phyloP scores from a whole-genome alignment of 192 early-diverging fungal genomes.

The Coemansia sp. region DNA sequence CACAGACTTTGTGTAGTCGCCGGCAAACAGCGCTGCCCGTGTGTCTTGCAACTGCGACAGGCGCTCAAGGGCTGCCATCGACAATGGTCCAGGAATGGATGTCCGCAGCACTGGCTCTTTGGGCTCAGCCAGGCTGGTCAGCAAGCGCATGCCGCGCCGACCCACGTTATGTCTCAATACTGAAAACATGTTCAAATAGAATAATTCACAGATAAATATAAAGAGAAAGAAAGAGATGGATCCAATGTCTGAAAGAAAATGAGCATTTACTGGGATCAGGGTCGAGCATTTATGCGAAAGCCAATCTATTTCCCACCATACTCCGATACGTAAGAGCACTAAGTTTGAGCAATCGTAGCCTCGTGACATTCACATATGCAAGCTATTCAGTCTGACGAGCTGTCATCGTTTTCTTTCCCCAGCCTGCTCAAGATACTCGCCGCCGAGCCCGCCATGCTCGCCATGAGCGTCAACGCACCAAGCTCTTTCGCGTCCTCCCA shows the following conservation, averaged over 20 bases:
- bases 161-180: constrained; percentile 6
- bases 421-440: no score
- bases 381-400: no score
- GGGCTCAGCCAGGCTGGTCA: constrained; percentile 57
- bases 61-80: constrained; percentile 51
- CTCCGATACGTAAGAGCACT: no score
- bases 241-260: background rate
- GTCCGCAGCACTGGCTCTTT: constrained; percentile 54
- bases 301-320: no score
- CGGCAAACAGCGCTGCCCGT: constrained; percentile 64
- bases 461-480: no score
- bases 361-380: no score
- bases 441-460: no score
- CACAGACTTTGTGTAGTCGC: constrained; percentile 63
- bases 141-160: constrained; percentile 9
- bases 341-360: no score
- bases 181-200: background rate
- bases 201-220: background rate
- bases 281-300: background rate
- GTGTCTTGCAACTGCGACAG: constrained; percentile 65
- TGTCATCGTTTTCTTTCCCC: no score
- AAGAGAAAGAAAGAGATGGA: background rate
- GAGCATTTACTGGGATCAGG: background rate
- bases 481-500: no score
- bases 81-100: constrained; percentile 63